Evolutionary conservation across 257 asterid genomes (phyloP), one percentile per base, ranked within the genome.

Genomic region (Lithospermum erythrorhizon): DNA sequence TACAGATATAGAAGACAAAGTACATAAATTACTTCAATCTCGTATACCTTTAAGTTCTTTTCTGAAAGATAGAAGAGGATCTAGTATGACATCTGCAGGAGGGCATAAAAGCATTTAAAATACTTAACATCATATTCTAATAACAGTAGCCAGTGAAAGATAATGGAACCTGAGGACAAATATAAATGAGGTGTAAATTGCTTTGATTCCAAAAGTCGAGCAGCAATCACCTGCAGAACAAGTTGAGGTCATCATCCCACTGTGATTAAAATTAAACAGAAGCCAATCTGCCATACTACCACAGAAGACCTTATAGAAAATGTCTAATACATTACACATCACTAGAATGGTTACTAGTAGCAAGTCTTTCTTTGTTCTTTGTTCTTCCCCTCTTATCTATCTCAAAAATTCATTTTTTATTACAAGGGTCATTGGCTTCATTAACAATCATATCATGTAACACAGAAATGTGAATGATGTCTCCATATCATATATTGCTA

Each of bases 151-250:
- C 59, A 74, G 51, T 41, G 65, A 62, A 67, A 69, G 62, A 55
- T 62, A 55, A 95, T 63, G 47, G 55, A 71, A 89, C 99, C 99
- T 94, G 96, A 70, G 14, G 95, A 84, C 69, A 94, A 73, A 77
- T 94, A 94, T 72, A 94, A 71, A 81, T 94, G 99, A 75, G 98
- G 98, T n/a, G 78, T 86, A 75, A 78, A 79, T 76, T 84, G 90
- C 71, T 91, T 91, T 64, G 98, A 91, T 78, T 91, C 98, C 89
- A 91, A 75, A 64, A 91, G 71, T 68, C 98, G 90, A 67, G 95
- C 61, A 63, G 99, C 99, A 68, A 89, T 93, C 75, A 93, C 89
- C 99, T 89, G 75, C 69, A 77, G 61, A 65, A 69, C 19, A 65
- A 64, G 37, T 64, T 93, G 55, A 21, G 54, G 55, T 27, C 58